Percentiles rank a stretch among this genome's conserved stretches.
Conservation (phyloP, 2,329 filamentous ascomycete species). For the Botryotinia calthae region DNA sequence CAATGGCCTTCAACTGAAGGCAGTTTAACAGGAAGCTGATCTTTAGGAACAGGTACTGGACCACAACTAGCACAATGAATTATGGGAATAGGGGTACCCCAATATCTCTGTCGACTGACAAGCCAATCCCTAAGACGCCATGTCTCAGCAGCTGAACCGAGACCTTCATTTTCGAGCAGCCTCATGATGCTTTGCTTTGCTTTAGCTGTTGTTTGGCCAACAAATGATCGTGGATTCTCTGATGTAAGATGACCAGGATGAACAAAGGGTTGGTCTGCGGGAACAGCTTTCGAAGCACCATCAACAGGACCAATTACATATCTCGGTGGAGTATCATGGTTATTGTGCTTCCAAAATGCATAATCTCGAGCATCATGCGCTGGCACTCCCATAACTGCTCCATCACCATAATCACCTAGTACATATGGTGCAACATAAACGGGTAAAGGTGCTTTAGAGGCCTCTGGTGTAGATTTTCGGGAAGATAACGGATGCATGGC, state of each 20-base stretch:
- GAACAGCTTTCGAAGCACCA: constrained; percentile 46
- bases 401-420: constrained; percentile 79
- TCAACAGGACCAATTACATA: constrained; percentile 55
- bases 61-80: constrained; percentile 78
- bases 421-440: constrained; percentile 85
- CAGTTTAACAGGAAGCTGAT: constrained; percentile 73
- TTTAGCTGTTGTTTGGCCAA: constrained; percentile 60
- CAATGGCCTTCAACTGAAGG: constrained; percentile 68
- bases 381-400: constrained; percentile 89
- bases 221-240: constrained; percentile 59
- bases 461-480: constrained; percentile 49
- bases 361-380: constrained; percentile 78
- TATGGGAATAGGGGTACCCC: constrained; percentile 88
- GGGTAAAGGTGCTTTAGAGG: constrained; percentile 58
- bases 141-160: constrained; percentile 64
- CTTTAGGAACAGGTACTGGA: constrained; percentile 71
- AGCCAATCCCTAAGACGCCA: constrained; percentile 89
- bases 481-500: constrained; percentile 66
- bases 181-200: constrained; percentile 60
- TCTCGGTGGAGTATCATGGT: constrained; percentile 56
- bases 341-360: constrained; percentile 75
- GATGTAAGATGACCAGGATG: constrained; percentile 66
- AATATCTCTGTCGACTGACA: constrained; percentile 88
- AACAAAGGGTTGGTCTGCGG: constrained; percentile 55
- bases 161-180: constrained; percentile 50